Base-by-base conservation (phyloP, 176 grass and related monocot species). In the Elaeis guineensis region DNA sequence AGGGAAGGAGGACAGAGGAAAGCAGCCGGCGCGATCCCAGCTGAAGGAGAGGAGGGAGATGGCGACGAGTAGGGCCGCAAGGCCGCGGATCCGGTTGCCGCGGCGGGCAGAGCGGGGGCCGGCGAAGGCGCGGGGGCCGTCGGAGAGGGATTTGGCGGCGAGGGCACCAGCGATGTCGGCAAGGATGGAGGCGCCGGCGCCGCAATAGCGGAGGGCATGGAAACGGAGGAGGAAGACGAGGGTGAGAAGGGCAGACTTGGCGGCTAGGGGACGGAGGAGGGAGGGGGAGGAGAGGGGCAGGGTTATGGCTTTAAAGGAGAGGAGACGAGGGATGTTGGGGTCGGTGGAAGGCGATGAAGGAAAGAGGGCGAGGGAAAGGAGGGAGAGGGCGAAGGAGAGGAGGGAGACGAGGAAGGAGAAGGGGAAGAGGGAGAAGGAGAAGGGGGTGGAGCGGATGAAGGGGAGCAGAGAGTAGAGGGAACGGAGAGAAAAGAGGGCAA, bases 141-240 rank as follows among this genome's bases (percentile, higher is more conserved):
- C 72, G 55, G 73, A 81, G n/a, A 97, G 50, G 19, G 81, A 74
- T 26, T 77, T 74, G 16, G 84, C 87, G 25, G 91, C 70, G 14
- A 97, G 61, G 17, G 72, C 22, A 7, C 92, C 93, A 1, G 87
- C 69, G 72, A 86, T 69, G 24, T 97, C 93, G 5, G 93, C 81
- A 17, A 97, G 78, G 62, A 92, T 78, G 63, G 83, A 57, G 59
- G 83, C 61, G 49, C 84, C 87, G 15, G 81, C 73, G 14, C 58
- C 60, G 76, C 84, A 91, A 17, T 57, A 76, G 51, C 78, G 66
- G 51, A 83, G 63, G 70, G 79, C 64, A 58, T 91, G 81, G 49
- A 86, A 74, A 18, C 82, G 52, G 20, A 97, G 22, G 4, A 76
- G 81, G 55, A 91, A 73, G 56, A 80, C 66, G 59, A 97, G 63